These are phyloP conservation scores for Aureobasidium subglaciale DNA, from an alignment of 2,329 filamentous ascomycete species.

Conservation along the genomic window DNA sequence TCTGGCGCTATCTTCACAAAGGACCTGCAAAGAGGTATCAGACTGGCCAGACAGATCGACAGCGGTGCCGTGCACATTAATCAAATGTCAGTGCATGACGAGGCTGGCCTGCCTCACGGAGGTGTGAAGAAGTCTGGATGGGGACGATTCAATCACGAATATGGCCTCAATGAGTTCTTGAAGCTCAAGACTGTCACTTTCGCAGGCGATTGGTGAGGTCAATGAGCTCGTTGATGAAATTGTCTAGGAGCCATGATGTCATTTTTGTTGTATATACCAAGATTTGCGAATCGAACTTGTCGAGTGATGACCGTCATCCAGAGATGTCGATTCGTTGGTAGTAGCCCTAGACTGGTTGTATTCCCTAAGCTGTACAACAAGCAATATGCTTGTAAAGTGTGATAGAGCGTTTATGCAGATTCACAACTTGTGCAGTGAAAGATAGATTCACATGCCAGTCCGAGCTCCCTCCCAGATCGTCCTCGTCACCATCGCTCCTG, in stretches of 20 bases:
- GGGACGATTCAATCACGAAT: slow-evolving; percentile 20
- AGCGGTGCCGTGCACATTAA: slow-evolving; percentile 53
- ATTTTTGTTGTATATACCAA: background rate
- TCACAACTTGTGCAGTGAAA: no score
- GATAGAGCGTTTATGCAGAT: no score
- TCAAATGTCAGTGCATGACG: slow-evolving; percentile 45
- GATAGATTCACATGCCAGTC: background rate
- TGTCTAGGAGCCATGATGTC: background rate
- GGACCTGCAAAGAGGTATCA: slow-evolving; percentile 47
- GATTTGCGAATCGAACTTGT: background rate
- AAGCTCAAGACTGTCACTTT: slow-evolving; percentile 30
- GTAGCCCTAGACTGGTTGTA: no score
- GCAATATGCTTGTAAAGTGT: no score
- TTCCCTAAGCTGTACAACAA: no score
- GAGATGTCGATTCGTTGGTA: no score
- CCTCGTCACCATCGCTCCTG: background rate
- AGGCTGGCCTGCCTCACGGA: slow-evolving; percentile 42
- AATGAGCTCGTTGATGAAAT: background rate
- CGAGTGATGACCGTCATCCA: background rate
- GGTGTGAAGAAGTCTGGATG: slow-evolving; percentile 44
- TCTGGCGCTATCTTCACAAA: slow-evolving; percentile 64
- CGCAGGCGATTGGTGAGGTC: slow-evolving; percentile 1
- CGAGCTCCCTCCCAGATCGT: background rate
- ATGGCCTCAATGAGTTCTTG: slow-evolving; percentile 25
- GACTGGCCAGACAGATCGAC: slow-evolving; percentile 44